A percentile compares a stretch with the other conserved stretches of the same genome.
These are phyloP conservation scores for Beauveria brongniartii DNA, from an alignment of 2,329 filamentous ascomycete species.

Conservation along the genomic window DNA sequence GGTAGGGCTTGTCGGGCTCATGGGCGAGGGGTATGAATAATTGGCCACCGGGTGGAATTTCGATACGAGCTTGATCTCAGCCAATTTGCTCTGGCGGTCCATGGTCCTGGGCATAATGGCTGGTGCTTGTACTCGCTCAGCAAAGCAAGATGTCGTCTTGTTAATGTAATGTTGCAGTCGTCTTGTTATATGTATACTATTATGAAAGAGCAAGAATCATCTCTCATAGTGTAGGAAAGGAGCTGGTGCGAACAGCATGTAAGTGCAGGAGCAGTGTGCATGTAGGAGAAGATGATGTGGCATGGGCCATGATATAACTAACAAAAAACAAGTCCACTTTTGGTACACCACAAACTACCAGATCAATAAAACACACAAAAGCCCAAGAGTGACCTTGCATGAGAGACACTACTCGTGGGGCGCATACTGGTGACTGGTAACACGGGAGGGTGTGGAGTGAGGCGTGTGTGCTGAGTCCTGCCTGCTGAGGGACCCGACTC, in stretches of 20 bases:
- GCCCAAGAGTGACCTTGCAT: neutral
- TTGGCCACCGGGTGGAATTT: slow-evolving; percentile 33
- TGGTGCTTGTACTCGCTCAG: neutral
- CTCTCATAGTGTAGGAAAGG: neutral
- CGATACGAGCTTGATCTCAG: slow-evolving; percentile 30
- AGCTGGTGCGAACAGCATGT: neutral
- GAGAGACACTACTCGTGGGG: slow-evolving; percentile 8
- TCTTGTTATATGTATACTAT: neutral
- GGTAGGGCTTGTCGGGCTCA: slow-evolving; percentile 8
- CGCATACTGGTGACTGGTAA: neutral
- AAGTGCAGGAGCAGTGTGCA: neutral
- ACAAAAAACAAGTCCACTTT: neutral
- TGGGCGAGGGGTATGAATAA: slow-evolving; percentile 30
- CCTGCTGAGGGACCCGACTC: neutral
- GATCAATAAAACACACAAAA: slow-evolving; percentile 2
- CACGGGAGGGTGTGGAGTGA: neutral
- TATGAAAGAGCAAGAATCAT: neutral
- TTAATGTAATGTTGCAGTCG: neutral
- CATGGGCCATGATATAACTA: slow-evolving; percentile 1
- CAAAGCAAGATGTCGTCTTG: neutral
- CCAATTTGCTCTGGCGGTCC: slow-evolving; percentile 29
- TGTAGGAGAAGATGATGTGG: neutral
- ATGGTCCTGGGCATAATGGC: slow-evolving; percentile 17
- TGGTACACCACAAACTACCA: neutral
- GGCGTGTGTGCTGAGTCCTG: neutral